Evolutionary conservation across 2,329 filamentous ascomycete species (phyloP), one percentile per base, ranked within the genome.

Genomic region (Escovopsis sp.): DNA sequence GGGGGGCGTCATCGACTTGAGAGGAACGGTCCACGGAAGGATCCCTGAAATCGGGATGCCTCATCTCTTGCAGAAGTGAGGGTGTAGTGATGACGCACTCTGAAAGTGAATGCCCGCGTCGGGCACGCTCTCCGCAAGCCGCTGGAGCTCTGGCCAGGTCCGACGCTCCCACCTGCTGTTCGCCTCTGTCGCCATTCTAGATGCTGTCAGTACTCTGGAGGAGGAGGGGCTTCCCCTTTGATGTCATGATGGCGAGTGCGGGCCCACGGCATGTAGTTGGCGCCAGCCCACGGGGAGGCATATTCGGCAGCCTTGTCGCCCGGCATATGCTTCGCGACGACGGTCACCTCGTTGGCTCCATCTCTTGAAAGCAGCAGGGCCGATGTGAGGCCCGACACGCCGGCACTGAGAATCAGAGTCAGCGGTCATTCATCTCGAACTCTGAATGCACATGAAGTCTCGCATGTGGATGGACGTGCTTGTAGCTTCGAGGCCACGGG

Each of bases 261-360:
- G 17, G 63, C 76, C 41, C 48, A 82, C 76, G 80, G 84, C 40
- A 79, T 55, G 49, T 76, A 77, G 50, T 90, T 88, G 41, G 84
- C 85, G 12, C 85, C 85, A 4, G 85, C 85, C 80, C 83, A 92
- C 1, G 84, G 85, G 5, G 83, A 92, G 1, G 83, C 78, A 54
- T 94, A 94, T 63, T 92, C 80, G 45, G 87, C 79, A 45, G 88
- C 81, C 56, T 88, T 90, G 61, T 94, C 87, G 26, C 87, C 87
- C 0, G 87, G 87, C 79, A 94, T 90, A 53, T 93, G 81, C 51
- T 88, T 92, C 5, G 84, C 79, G 23, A 85, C 63, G 26, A 92
- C 64, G 0, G 81, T 86, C 43, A 92, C 53, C 14, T 44, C 51
- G 41, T 67, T 63, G 26, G 47, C 51, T 34, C 58, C 54, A 45